Conservation (phyloP, 75 land plant genomes). For the Picea glauca region DNA sequence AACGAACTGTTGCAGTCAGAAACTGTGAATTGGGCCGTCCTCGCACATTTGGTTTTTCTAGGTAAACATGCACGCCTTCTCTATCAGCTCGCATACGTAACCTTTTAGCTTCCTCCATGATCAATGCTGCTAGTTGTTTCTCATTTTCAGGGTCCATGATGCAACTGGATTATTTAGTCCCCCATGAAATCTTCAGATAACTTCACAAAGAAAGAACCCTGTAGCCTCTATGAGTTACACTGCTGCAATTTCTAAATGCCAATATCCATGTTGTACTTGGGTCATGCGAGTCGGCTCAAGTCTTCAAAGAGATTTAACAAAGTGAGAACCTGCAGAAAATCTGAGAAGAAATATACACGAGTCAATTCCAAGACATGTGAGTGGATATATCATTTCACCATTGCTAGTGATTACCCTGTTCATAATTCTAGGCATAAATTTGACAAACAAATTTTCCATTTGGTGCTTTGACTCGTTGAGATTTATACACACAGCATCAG, state of each 20-base stretch:
- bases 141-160: conserved; percentile 68
- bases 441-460: too few relatives aligned
- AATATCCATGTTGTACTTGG: background rate
- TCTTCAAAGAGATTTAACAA: background rate
- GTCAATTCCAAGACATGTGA: too few relatives aligned
- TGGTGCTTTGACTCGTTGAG: too few relatives aligned
- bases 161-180: background rate
- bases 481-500: too few relatives aligned
- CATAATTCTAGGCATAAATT: too few relatives aligned
- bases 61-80: conserved; percentile 85
- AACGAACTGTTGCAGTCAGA: conserved; percentile 90
- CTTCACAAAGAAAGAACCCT: background rate
- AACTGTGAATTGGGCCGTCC: conserved; percentile 89
- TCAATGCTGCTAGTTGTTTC: conserved; percentile 71
- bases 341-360: too few relatives aligned
- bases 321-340: background rate
- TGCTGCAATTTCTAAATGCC: background rate
- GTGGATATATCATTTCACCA: too few relatives aligned
- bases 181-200: background rate
- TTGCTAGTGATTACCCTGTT: too few relatives aligned
- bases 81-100: conserved; percentile 64
- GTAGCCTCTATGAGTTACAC: background rate
- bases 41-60: conserved; percentile 60
- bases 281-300: background rate
- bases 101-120: conserved; percentile 80